A percentile compares a stretch with the other conserved stretches of the same genome.
These are phyloP conservation scores for Onygena corvina DNA, from an alignment of 2,329 filamentous ascomycete species.

Conservation along the genomic window DNA sequence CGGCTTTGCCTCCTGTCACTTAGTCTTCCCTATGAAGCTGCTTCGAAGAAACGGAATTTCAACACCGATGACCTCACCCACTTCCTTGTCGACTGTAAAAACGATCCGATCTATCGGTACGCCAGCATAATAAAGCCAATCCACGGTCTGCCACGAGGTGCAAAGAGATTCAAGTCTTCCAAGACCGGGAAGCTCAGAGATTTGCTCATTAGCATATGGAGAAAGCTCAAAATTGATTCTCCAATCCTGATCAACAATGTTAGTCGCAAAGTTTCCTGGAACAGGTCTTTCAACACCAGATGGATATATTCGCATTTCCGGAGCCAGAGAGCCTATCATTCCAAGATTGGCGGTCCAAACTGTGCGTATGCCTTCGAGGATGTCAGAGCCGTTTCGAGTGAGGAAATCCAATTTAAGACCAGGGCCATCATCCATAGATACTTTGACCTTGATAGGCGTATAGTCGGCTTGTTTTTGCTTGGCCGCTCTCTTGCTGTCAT, in stretches of 20 bases:
- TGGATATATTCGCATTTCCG: slow-evolving; percentile 16
- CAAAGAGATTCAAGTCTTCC: slow-evolving; percentile 19
- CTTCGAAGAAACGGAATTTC: slow-evolving; percentile 28
- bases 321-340: slow-evolving; percentile 15
- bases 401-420: slow-evolving; percentile 16
- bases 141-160: slow-evolving; percentile 24
- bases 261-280: not conserved
- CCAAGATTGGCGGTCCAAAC: slow-evolving; percentile 13
- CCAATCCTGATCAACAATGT: slow-evolving; percentile 18
- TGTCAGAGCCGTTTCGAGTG: slow-evolving; percentile 15
- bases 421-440: slow-evolving; percentile 13
- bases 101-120: slow-evolving; percentile 26
- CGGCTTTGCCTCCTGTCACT: no score
- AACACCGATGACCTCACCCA: slow-evolving; percentile 21
- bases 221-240: slow-evolving; percentile 18
- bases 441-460: slow-evolving; percentile 7
- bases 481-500: not conserved
- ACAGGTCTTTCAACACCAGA: slow-evolving; percentile 8
- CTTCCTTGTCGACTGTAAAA: slow-evolving; percentile 20
- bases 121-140: slow-evolving; percentile 29
- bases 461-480: not conserved
- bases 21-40: slow-evolving; percentile 9
- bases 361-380: slow-evolving; percentile 13
- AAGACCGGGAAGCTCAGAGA: slow-evolving; percentile 23
- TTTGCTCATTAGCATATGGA: slow-evolving; percentile 11